Percentiles rank a stretch among this genome's conserved stretches.
Evolutionary conservation across 2,329 filamentous ascomycete species (phyloP).

Genomic region (Pseudocercospora macadamiae): DNA sequence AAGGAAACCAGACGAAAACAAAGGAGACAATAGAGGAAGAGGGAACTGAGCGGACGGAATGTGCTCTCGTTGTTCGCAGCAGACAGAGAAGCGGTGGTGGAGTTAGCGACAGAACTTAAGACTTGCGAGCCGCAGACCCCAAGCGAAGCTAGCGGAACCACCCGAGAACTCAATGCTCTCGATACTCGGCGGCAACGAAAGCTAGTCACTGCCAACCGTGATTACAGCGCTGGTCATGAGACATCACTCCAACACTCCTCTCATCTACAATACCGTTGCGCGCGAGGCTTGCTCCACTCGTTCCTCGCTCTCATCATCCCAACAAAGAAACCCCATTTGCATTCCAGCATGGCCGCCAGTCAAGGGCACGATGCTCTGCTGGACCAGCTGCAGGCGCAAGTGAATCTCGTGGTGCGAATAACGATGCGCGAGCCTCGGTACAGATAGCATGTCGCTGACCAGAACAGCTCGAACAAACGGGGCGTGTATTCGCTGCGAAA

Average conservation of each 20-base stretch:
- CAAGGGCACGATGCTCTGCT: conserved; percentile 36
- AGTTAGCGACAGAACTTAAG: too few relatives aligned
- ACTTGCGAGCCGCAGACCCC: too few relatives aligned
- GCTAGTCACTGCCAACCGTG: too few relatives aligned
- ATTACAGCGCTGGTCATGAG: conserved; percentile 1
- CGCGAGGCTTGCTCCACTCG: background rate
- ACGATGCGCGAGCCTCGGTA: background rate
- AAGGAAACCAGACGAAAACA: background rate
- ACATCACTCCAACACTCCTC: background rate
- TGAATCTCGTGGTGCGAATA: conserved; percentile 52
- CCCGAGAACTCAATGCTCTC: too few relatives aligned
- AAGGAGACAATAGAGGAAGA: background rate
- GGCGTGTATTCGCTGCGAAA: conserved; percentile 49
- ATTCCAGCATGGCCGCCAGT: conserved; percentile 13
- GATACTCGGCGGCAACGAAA: too few relatives aligned
- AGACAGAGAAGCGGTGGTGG: too few relatives aligned
- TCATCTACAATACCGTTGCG: background rate
- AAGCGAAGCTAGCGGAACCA: too few relatives aligned
- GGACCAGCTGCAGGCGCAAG: conserved; percentile 50
- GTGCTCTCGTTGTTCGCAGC: too few relatives aligned
- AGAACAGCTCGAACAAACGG: conserved; percentile 47
- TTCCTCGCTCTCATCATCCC: background rate
- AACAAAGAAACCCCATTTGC: too few relatives aligned
- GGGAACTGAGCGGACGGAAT: too few relatives aligned
- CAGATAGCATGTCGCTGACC: conserved; percentile 11